phyloP scores from a whole-genome alignment of 805 yeast genomes.

The Pichia nakasei region DNA sequence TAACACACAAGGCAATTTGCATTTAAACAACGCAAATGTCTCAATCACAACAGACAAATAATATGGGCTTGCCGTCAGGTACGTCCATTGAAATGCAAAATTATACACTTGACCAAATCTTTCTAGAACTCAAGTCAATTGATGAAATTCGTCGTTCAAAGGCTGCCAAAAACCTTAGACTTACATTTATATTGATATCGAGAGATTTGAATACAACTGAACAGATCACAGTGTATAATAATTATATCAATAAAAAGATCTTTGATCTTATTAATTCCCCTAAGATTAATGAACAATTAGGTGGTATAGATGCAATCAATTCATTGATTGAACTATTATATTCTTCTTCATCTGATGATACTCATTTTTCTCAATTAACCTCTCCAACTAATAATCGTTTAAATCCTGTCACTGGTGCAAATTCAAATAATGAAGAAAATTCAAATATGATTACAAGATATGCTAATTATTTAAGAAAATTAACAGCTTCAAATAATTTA shows the following conservation, averaged over 20 bases:
- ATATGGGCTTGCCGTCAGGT: slow-evolving; percentile 6
- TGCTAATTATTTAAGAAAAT: slow-evolving; percentile 77
- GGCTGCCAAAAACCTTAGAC: slow-evolving; percentile 65
- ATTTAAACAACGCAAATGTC: too few relatives aligned
- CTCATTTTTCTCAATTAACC: slow-evolving; percentile 28
- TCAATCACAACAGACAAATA: slow-evolving; percentile 1
- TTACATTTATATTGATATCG: slow-evolving; percentile 61
- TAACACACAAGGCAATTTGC: too few relatives aligned
- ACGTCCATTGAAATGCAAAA: slow-evolving; percentile 15
- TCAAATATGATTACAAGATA: slow-evolving; percentile 84
- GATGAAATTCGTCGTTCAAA: slow-evolving; percentile 35
- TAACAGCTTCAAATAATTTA: slow-evolving; percentile 73
- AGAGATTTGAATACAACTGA: slow-evolving; percentile 71
- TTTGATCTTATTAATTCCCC: slow-evolving; percentile 76
- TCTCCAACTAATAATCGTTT: slow-evolving; percentile 13
- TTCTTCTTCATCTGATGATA: slow-evolving; percentile 34
- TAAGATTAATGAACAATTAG: slow-evolving; percentile 65
- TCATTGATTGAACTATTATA: slow-evolving; percentile 78
- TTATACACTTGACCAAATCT: slow-evolving; percentile 43
- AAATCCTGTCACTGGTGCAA: background rate
- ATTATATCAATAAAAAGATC: slow-evolving; percentile 77
- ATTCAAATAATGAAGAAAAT: slow-evolving; percentile 47
- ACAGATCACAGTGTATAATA: slow-evolving; percentile 71
- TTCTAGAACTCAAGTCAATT: slow-evolving; percentile 38
- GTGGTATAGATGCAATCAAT: slow-evolving; percentile 88